Percentiles rank a stretch among this genome's conserved stretches.
Evolutionary conservation across 805 yeast species (phyloP).

Genomic region (Monosporozyma aerobia): DNA sequence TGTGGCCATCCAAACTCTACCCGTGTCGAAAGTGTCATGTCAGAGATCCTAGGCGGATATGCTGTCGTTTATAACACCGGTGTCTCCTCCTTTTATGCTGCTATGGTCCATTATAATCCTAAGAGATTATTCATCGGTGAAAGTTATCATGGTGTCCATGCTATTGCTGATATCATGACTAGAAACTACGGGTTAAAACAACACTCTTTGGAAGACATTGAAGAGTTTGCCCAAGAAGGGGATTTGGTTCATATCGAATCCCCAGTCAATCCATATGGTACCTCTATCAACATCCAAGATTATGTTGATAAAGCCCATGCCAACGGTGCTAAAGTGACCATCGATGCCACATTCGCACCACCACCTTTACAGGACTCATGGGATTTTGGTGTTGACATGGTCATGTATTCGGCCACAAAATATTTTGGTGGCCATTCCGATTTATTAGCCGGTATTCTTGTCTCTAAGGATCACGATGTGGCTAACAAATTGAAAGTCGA

Average conservation of each 20-base stretch:
- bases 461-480: conserved; percentile 46
- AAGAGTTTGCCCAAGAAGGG: conserved; percentile 39
- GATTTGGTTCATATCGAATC: conserved; percentile 81
- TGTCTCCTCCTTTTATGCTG: conserved; percentile 69
- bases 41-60: conserved; percentile 50
- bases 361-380: conserved; percentile 82
- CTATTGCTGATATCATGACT: conserved; percentile 52
- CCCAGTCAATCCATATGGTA: conserved; percentile 81
- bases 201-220: conserved; percentile 43
- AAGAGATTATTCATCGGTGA: conserved; percentile 64
- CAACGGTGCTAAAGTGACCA: conserved; percentile 61
- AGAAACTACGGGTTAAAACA: conserved; percentile 51
- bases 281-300: conserved; percentile 48
- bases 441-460: conserved; percentile 69
- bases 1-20: conserved; percentile 63
- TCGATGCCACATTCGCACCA: conserved; percentile 91
- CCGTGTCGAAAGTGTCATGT: conserved; percentile 58
- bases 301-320: conserved; percentile 67
- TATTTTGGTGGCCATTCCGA: conserved; percentile 96
- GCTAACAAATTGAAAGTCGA: conserved; percentile 46
- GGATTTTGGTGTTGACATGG: conserved; percentile 72
- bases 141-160: conserved; percentile 81
- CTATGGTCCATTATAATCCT: conserved; percentile 62
- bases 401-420: conserved; percentile 91
- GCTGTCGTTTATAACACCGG: conserved; percentile 73